Conservation (phyloP, 2,329 filamentous ascomycete species). For the Emergomyces orientalis region DNA sequence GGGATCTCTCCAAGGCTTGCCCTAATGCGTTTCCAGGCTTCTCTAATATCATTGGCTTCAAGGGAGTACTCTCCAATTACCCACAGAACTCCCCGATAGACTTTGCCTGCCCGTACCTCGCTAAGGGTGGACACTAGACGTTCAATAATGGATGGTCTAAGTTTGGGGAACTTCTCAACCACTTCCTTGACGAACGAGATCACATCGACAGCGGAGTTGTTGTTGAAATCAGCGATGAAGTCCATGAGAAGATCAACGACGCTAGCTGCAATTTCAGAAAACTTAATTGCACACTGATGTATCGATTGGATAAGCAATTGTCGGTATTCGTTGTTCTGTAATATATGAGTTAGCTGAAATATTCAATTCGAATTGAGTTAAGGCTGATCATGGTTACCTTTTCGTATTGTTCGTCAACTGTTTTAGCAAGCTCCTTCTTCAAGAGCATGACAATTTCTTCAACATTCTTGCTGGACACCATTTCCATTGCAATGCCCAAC, state of each 20-base stretch:
- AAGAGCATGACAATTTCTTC: slow-evolving; percentile 92
- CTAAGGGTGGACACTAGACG: slow-evolving; percentile 81
- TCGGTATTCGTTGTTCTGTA: slow-evolving; percentile 76
- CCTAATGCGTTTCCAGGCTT: slow-evolving; percentile 93
- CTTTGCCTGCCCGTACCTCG: slow-evolving; percentile 92
- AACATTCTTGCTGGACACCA: slow-evolving; percentile 98
- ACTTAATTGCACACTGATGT: slow-evolving; percentile 97
- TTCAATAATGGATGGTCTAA: slow-evolving; percentile 77
- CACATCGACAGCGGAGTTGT: slow-evolving; percentile 89
- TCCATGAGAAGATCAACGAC: slow-evolving; percentile 98
- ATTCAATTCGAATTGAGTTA: background rate
- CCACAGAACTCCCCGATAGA: slow-evolving; percentile 94
- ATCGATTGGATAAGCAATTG: slow-evolving; percentile 94
- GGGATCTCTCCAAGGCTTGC: slow-evolving; percentile 93
- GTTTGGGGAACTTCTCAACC: slow-evolving; percentile 90
- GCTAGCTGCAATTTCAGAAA: slow-evolving; percentile 93
- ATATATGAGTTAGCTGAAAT: background rate
- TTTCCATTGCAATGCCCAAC: slow-evolving; percentile 80
- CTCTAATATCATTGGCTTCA: slow-evolving; percentile 85
- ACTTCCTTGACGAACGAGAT: slow-evolving; percentile 99
- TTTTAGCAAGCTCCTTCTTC: slow-evolving; percentile 97
- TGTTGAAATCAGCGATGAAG: slow-evolving; percentile 97
- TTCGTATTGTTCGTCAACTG: slow-evolving; percentile 96
- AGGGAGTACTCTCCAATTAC: slow-evolving; percentile 96
- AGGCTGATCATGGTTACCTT: slow-evolving; percentile 46